A percentile compares a stretch with the other conserved stretches of the same genome.
Conservation (phyloP, 2,329 filamentous ascomycete species). For the Allantophomopsis lycopodina region DNA sequence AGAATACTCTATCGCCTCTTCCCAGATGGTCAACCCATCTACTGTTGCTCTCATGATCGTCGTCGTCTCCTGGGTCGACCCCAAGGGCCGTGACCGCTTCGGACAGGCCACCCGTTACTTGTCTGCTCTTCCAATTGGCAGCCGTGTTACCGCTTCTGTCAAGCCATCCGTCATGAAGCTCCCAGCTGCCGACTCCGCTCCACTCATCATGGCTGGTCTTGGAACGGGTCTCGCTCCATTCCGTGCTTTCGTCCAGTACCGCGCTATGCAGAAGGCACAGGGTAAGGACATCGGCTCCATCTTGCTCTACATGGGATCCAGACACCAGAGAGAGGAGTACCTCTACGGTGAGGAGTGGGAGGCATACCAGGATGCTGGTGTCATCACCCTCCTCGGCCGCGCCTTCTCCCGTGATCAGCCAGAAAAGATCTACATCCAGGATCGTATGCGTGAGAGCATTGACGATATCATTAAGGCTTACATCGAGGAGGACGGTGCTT, state of each 20-base stretch:
- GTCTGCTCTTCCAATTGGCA: conserved; percentile 58
- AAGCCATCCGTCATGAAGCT: conserved; percentile 99
- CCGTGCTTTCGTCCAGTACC: conserved; percentile 96
- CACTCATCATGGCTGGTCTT: conserved; percentile 98
- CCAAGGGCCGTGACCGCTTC: conserved; percentile 74
- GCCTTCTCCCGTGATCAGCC: conserved; percentile 96
- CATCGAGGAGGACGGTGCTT: conserved; percentile 74
- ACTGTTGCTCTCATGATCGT: conserved; percentile 94
- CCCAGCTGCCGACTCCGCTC: conserved; percentile 73
- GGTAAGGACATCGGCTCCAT: conserved; percentile 91
- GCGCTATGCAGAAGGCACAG: conserved; percentile 94
- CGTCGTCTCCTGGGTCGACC: conserved; percentile 89
- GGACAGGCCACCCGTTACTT: conserved; percentile 92
- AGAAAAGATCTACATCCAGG: conserved; percentile 98
- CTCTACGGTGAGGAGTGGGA: conserved; percentile 99
- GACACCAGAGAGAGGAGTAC: conserved; percentile 96
- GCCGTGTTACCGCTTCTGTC: conserved; percentile 78
- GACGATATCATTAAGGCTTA: conserved; percentile 75
- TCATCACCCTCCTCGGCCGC: conserved; percentile 84
- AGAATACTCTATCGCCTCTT: conserved; percentile 98
- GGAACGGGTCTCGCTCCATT: conserved; percentile 97
- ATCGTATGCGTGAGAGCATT: conserved; percentile 86
- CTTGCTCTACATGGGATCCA: conserved; percentile 89
- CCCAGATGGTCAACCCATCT: conserved; percentile 83
- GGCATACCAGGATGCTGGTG: conserved; percentile 87